A percentile compares a stretch with the other conserved stretches of the same genome.
Conservation (phyloP, 2,329 filamentous ascomycete genomes). For the Aspergillus udagawae region DNA sequence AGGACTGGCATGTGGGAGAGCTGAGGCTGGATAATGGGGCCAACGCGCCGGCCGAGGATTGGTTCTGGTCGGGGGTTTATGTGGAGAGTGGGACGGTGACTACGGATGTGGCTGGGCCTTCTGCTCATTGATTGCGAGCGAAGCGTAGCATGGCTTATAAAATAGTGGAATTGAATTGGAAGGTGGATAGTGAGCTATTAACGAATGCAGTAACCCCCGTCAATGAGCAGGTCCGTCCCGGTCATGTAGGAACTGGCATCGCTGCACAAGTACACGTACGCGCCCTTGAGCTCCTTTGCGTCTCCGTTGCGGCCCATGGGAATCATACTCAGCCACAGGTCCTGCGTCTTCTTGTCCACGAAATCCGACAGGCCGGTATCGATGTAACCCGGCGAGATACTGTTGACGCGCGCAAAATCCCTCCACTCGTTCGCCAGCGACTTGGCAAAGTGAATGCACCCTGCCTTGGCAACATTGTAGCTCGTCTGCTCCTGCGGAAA, state of each 20-base stretch:
- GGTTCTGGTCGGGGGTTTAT: conserved; percentile 69
- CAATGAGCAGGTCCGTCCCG: conserved; percentile 46
- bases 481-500: conserved; percentile 62
- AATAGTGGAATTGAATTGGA: too few relatives aligned
- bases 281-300: conserved; percentile 63
- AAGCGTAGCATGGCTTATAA: too few relatives aligned
- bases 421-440: conserved; percentile 67
- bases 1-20: conserved; percentile 70
- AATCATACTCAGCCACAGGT: conserved; percentile 58
- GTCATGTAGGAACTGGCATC: conserved; percentile 50
- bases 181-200: conserved; percentile 14
- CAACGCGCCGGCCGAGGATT: conserved; percentile 57
- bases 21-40: conserved; percentile 58
- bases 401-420: conserved; percentile 65
- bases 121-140: background rate
- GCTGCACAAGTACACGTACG: conserved; percentile 47
- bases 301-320: conserved; percentile 59
- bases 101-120: background rate
- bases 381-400: conserved; percentile 65
- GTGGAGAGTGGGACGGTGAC: conserved; percentile 52
- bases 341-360: conserved; percentile 54
- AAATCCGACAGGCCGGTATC: conserved; percentile 65
- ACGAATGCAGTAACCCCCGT: conserved; percentile 47
- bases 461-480: conserved; percentile 65
- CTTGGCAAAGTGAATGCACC: conserved; percentile 60